Conservation (phyloP, 768 basidiomycete genomes). For the Trametes villosa region DNA sequence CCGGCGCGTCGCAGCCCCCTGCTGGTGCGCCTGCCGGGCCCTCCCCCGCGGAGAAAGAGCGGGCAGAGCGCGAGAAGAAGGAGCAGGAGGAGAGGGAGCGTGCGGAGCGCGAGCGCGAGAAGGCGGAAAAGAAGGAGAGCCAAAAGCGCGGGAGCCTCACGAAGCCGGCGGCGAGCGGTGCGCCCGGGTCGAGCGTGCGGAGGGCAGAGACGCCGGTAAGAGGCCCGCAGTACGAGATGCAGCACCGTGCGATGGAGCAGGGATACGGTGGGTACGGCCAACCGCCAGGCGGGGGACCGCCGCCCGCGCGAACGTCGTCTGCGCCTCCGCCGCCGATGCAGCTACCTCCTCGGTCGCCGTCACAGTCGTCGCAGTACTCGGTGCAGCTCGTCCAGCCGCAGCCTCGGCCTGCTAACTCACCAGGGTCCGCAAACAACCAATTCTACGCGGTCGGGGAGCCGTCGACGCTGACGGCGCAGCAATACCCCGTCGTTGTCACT, state of each 20-base stretch:
- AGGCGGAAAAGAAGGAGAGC: conserved; percentile 47
- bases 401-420: conserved; percentile 35
- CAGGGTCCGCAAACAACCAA: conserved; percentile 23
- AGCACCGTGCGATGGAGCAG: conserved; percentile 91
- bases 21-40: conserved; percentile 22
- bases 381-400: conserved; percentile 36
- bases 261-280: conserved; percentile 57
- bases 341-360: conserved; percentile 11
- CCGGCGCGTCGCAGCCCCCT: conserved; percentile 30
- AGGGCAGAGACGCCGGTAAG: conserved; percentile 86
- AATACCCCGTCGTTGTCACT: conserved; percentile 30
- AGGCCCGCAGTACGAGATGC: conserved; percentile 92
- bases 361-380: conserved; percentile 25
- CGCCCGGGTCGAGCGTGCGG: conserved; percentile 51
- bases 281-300: conserved; percentile 12
- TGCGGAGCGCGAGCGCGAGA: conserved; percentile 42
- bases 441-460: conserved; percentile 40
- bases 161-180: conserved; percentile 56
- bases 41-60: conserved; percentile 38
- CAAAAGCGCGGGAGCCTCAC: conserved; percentile 62
- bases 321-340: conserved; percentile 29
- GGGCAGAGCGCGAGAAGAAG: conserved; percentile 41
- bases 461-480: conserved; percentile 35
- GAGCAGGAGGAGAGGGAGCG: conserved; percentile 46
- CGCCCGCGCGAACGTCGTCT: conserved; percentile 26